phyloP scores from a whole-genome alignment of 2,329 filamentous ascomycete species.

The Diaporthe sp. region DNA sequence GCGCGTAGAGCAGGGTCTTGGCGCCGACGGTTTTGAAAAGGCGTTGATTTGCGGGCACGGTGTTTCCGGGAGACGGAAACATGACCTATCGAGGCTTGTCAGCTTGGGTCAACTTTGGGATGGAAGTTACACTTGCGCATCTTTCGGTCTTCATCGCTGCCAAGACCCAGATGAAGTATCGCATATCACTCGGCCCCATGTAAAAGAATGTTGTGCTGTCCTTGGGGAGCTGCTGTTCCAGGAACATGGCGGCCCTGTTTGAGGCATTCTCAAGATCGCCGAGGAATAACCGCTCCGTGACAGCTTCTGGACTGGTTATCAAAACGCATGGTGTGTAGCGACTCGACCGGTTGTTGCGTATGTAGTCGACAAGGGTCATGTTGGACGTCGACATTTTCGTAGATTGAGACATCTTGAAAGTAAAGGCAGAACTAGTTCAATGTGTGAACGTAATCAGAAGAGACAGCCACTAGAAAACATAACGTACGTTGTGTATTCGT shows the following conservation, averaged over 20 bases:
- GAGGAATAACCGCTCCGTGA: not conserved
- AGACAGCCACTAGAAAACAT: not conserved
- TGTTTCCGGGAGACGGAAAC: not conserved
- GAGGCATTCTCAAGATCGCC: constrained; percentile 4
- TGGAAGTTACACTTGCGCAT: not conserved
- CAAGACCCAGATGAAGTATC: constrained; percentile 26
- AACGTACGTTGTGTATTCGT: not conserved
- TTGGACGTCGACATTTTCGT: not conserved
- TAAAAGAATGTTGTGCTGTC: constrained; percentile 2
- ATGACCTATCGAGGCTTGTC: not conserved
- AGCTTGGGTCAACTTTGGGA: not conserved
- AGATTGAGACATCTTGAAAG: not conserved
- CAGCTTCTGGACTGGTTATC: not conserved
- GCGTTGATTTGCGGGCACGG: not conserved
- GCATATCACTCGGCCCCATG: constrained; percentile 23
- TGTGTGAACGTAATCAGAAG: not conserved
- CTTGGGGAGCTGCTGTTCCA: not conserved
- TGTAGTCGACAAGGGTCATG: not conserved
- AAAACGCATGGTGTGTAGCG: not conserved
- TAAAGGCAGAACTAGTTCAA: not conserved
- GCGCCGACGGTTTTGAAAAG: not conserved
- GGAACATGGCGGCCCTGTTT: not conserved
- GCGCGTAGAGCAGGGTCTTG: not conserved
- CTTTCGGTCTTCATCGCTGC: constrained; percentile 23
- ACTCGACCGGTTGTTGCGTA: not conserved